Evolutionary conservation across 441 rosid genomes (phyloP).

Genomic region (Adansonia grandidieri): DNA sequence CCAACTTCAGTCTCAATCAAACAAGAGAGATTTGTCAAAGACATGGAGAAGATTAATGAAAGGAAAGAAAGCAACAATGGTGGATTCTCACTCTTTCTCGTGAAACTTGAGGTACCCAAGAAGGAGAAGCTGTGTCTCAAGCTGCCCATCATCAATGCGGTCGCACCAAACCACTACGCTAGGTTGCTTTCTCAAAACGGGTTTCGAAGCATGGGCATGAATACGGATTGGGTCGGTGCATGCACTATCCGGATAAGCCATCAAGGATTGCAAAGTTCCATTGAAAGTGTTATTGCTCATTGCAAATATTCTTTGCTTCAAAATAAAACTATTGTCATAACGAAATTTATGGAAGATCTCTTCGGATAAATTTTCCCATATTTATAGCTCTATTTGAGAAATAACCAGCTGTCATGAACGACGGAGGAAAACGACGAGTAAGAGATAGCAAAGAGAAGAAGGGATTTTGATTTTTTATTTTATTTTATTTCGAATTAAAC

Average conservation of each 20-base stretch:
- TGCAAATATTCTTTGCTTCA: constrained; percentile 88
- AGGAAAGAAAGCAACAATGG: constrained; percentile 31
- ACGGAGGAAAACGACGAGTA: too few species aligned
- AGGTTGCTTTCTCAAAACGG: constrained; percentile 64
- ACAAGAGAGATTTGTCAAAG: constrained; percentile 39
- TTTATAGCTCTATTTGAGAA: too few species aligned
- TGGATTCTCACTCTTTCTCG: constrained; percentile 73
- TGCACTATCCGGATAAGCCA: constrained; percentile 39
- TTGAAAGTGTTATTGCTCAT: constrained; percentile 91
- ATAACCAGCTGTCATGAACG: too few species aligned
- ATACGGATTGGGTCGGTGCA: constrained; percentile 18
- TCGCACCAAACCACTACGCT: constrained; percentile 82
- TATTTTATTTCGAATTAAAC: too few species aligned
- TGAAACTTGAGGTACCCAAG: constrained; percentile 79
- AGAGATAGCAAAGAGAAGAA: too few species aligned
- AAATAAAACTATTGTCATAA: constrained; percentile 49
- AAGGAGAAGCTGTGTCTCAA: constrained; percentile 63
- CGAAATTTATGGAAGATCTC: constrained; percentile 40
- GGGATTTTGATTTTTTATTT: too few species aligned
- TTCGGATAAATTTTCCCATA: too few species aligned
- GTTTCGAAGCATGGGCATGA: constrained; percentile 15
- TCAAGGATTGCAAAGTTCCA: constrained; percentile 86
- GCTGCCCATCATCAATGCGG: constrained; percentile 94
- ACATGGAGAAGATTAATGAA: too few species aligned
- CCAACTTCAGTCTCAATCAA: constrained; percentile 21